Conservation (phyloP, 2,329 filamentous ascomycete genomes). For the Shiraia sp. region DNA sequence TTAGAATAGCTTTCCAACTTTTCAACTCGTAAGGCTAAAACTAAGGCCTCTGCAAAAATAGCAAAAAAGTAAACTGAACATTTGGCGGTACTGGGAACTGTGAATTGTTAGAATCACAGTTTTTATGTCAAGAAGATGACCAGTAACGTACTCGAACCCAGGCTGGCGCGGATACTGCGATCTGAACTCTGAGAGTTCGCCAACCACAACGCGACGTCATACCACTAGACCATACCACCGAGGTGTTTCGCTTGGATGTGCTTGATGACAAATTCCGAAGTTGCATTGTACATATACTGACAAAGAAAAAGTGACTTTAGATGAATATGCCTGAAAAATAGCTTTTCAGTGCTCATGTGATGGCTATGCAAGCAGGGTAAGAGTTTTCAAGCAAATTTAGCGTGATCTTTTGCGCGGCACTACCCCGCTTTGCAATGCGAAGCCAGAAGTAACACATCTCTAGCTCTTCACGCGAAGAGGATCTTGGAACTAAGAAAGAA, state of each 20-base stretch:
- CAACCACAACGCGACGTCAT: constrained; percentile 39
- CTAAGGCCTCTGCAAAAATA: not conserved
- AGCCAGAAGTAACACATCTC: too few relatives aligned
- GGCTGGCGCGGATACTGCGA: constrained; percentile 34
- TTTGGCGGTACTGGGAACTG: constrained; percentile 34
- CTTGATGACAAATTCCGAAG: constrained; percentile 10
- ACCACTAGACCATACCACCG: constrained; percentile 36
- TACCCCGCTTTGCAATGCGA: too few relatives aligned
- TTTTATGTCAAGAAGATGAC: constrained; percentile 13
- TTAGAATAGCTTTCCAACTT: too few relatives aligned
- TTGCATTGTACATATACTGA: constrained; percentile 1
- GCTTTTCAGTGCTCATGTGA: too few relatives aligned
- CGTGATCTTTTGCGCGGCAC: too few relatives aligned
- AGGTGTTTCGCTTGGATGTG: constrained; percentile 1
- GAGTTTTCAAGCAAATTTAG: too few relatives aligned
- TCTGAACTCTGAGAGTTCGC: constrained; percentile 19
- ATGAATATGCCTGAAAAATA: too few relatives aligned
- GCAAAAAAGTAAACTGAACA: constrained; percentile 17
- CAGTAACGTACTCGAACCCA: constrained; percentile 31
- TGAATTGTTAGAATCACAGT: constrained; percentile 21
- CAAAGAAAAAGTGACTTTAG: too few relatives aligned
- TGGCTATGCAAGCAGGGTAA: too few relatives aligned
- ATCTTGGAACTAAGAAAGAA: too few relatives aligned
- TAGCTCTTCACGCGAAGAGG: too few relatives aligned
- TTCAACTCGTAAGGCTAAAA: too few relatives aligned